A percentile compares a stretch with the other conserved stretches of the same genome.
These are phyloP conservation scores for Paradendryphiella salina DNA, from an alignment of 2,329 filamentous ascomycete species.

Conservation along the genomic window DNA sequence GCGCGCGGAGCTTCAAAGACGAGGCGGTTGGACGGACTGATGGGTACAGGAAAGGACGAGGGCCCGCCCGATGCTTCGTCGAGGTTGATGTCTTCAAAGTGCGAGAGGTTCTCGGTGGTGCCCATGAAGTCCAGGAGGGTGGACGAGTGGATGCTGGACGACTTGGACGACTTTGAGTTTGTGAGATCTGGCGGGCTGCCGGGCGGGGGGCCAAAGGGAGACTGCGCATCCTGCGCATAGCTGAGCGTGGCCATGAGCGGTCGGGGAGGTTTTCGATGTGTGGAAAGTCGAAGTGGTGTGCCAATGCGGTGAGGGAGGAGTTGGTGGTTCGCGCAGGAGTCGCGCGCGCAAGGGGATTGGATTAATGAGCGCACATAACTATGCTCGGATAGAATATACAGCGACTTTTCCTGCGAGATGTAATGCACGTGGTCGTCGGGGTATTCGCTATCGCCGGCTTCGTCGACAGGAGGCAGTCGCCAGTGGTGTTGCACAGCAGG, in stretches of 20 bases:
- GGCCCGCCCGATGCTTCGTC: conserved; percentile 59
- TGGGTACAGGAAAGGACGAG: conserved; percentile 51
- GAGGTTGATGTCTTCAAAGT: conserved; percentile 93
- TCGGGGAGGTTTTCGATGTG: conserved; percentile 32
- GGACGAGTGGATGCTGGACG: conserved; percentile 82
- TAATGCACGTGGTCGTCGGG: conserved; percentile 22
- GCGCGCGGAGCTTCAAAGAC: conserved; percentile 37
- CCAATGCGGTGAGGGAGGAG: conserved; percentile 30
- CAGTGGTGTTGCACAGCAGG: conserved; percentile 33
- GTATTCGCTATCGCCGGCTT: conserved; percentile 12
- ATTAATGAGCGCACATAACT: conserved; percentile 43
- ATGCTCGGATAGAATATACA: conserved; percentile 45
- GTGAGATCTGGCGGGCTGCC: conserved; percentile 79
- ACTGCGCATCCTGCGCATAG: conserved; percentile 31
- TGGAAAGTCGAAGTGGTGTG: conserved; percentile 18
- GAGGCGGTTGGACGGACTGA: conserved; percentile 34
- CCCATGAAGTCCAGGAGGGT: conserved; percentile 66
- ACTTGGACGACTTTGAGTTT: conserved; percentile 85
- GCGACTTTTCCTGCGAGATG: conserved; percentile 26
- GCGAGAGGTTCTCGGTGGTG: conserved; percentile 67
- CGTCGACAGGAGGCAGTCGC: conserved; percentile 17
- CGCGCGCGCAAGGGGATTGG: conserved; percentile 30
- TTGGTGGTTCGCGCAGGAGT: conserved; percentile 24
- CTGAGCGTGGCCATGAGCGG: conserved; percentile 46
- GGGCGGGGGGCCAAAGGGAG: conserved; percentile 54